Evolutionary conservation across 176 grass and related monocot genomes (phyloP).

Genomic region (Ensete glaucum): DNA sequence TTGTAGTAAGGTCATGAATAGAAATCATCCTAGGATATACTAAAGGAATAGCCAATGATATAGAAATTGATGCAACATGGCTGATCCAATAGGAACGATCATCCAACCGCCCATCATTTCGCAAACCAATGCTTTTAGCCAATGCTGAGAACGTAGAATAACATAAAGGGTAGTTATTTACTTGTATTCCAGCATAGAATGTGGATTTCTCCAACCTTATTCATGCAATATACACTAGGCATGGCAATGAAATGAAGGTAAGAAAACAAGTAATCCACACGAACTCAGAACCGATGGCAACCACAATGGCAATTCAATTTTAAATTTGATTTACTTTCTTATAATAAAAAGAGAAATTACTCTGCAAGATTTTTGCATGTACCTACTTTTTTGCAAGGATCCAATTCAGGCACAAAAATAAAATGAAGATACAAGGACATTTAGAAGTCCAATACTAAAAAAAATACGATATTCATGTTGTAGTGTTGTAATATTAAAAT

Average conservation of each 20-base stretch:
- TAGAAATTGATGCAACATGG: slow-evolving; percentile 49
- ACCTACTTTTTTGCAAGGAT: no score
- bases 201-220: background rate
- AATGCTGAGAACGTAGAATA: slow-evolving; percentile 34
- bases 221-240: no score
- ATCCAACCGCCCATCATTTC: slow-evolving; percentile 80
- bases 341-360: no score
- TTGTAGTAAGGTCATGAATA: slow-evolving; percentile 56
- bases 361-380: no score
- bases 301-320: no score
- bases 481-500: no score
- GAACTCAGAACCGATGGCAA: no score
- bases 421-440: no score
- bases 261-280: background rate
- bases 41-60: slow-evolving; percentile 49
- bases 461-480: no score
- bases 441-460: no score
- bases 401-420: no score
- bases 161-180: background rate
- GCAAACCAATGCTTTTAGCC: slow-evolving; percentile 67
- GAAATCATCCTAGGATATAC: slow-evolving; percentile 86
- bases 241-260: background rate
- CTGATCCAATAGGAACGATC: slow-evolving; percentile 71
- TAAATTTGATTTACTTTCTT: no score
- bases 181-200: background rate